Conservation (phyloP, 2,329 filamentous ascomycete genomes). For the Fusarium mexicanum region DNA sequence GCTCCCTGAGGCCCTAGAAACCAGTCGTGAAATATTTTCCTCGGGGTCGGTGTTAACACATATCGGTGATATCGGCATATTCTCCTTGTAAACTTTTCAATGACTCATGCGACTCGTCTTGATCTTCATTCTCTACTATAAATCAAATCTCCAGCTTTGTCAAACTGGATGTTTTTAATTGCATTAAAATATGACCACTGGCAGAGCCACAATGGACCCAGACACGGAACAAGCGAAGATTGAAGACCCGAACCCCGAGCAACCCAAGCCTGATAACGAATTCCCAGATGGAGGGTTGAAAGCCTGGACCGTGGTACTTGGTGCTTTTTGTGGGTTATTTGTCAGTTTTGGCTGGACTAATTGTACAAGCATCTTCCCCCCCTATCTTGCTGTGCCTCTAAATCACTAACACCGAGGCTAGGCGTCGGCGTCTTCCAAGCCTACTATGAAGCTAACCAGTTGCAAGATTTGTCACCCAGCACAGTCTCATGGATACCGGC, state of each 20-base stretch:
- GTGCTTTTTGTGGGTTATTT: neutral
- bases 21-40: too few relatives aligned
- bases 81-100: too few relatives aligned
- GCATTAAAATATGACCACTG: neutral
- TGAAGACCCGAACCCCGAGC: neutral
- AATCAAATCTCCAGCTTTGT: neutral
- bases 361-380: neutral
- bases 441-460: neutral
- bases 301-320: accelerated
- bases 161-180: too few relatives aligned
- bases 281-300: neutral
- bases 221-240: neutral
- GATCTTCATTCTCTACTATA: neutral
- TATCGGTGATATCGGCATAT: too few relatives aligned
- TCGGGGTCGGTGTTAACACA: too few relatives aligned
- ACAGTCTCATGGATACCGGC: neutral
- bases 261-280: neutral
- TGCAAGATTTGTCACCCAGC: neutral
- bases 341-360: neutral
- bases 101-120: neutral
- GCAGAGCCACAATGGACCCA: neutral
- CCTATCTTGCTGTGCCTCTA: too few relatives aligned
- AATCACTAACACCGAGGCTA: neutral
- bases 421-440: neutral
- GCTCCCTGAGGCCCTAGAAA: too few relatives aligned